Evolutionary conservation across 805 yeast species (phyloP), one percentile per base, ranked within the genome.

Genomic region (Myxozyma neglecta): DNA sequence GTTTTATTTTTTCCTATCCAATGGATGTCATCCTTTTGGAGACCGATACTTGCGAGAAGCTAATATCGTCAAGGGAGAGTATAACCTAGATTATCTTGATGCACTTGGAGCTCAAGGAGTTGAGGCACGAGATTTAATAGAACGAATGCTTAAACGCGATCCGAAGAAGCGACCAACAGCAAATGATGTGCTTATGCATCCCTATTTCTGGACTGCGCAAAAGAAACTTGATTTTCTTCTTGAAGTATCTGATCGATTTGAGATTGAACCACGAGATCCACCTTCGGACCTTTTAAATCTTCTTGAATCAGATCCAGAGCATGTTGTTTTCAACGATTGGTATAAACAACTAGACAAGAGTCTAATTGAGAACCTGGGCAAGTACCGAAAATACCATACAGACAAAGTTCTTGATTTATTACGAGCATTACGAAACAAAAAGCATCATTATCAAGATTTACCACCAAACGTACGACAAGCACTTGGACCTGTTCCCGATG

Each of bases 1-100:
- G 0, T 94, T 90, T 71, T 93, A 83, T 72, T 94, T 91, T 70
- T 87, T 92, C 44, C 75, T 94, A 42, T 81, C 96, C 0, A 83
- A 83, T 14, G 98, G 99, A 0, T 72, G 74, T 8, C 99, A 94
- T 78, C 99, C 99, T 5, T 94, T 89, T 77, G 99, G 99, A n/a
- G 94, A 89, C 70, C 79, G 90, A 51, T 90, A 90, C 70, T 73
- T 87, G 69, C 81, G 99, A 57, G 98, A 94, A 70, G 94, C 89
- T 11, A 92, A 94, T 70, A 91, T 94, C 16, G 83, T 90, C 62
- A 85, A 83, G 67, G 88, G 87, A 16, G 80, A 81, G 16, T 86
- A 77, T 72, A 78, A 80, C 62, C 73, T 87, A 49, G 76, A 79
- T 4, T 73, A 76, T n/a, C 73, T 89, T 32, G 77, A 79, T 10